Base-by-base conservation (phyloP, 1,139 yeast species). In the Protomyces arabidopsidicola region DNA sequence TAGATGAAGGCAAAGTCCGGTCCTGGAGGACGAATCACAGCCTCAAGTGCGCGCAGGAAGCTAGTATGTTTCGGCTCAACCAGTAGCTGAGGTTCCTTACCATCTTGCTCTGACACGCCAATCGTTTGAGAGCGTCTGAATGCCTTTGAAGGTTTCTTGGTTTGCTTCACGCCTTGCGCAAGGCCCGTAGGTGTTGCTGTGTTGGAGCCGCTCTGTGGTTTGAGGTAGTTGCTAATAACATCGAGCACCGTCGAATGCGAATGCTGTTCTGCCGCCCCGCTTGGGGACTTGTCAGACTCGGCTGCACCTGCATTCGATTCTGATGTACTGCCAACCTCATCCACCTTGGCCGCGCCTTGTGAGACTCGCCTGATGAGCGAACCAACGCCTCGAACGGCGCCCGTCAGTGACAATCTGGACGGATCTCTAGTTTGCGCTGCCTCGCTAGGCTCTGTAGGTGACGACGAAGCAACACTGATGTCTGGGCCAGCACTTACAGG, bases 1-100 rank as follows among this genome's bases (percentile, higher is more conserved):
- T 82, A 82, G 22, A 93, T 82, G 73, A 82, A 93, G 63, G 81
- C 80, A 63, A 78, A 71, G 0, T 91, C 81, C 0, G 98, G 98
- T 9, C 87, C 76, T 0, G 97, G 96, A 0, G 98, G 98, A n/a
- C 89, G 75, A 2, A 93, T 75, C 10, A 90, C 82, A 0, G 90
- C 82, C 0, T 90, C 82, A 0, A 95, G 96, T 1, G 96, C 85
- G 68, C 88, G 90, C n/a, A 91, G 74, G 65, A 91, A 83, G 0
- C 95, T 87, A 0, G 95, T 80, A 69, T 85, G 88, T 6, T 84
- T 84, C 2, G 62, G 62, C 22, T 81, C 64, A 4, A 42, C 22
- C 4, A 42, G 24, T 16, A 4, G 22, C 8, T 42, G 22, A 12
- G 22, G 48, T 31, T 66, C 63, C 53, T 60, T 65, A 18, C 67